These are phyloP conservation scores for Excoecaria cochinchinensis DNA, from an alignment of 345 rosid species.

Conservation along the genomic window DNA sequence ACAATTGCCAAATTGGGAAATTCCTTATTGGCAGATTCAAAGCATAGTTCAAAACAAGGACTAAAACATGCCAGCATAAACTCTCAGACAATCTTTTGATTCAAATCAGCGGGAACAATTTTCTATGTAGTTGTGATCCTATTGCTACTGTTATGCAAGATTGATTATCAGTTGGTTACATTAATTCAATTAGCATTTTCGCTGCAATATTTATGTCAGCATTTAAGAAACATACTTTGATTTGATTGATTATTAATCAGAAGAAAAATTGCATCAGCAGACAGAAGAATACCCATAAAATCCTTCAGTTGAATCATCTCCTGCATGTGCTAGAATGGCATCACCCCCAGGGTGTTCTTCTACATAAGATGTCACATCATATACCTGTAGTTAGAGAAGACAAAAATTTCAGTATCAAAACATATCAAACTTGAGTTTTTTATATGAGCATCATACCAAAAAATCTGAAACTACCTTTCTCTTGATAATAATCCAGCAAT, in stretches of 20 bases:
- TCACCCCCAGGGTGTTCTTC: slow-evolving; percentile 99
- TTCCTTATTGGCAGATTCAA: neutral
- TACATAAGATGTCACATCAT: slow-evolving; percentile 85
- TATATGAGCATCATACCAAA: neutral
- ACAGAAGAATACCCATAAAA: slow-evolving; percentile 64
- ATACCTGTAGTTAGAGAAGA: slow-evolving; percentile 43
- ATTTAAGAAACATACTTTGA: too few relatives aligned
- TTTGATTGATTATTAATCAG: too few relatives aligned
- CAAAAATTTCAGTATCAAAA: neutral
- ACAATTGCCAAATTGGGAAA: neutral
- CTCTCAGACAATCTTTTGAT: neutral
- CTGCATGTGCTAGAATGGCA: slow-evolving; percentile 83
- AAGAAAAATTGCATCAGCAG: neutral
- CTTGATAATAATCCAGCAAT: slow-evolving; percentile 91
- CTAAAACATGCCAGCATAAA: neutral
- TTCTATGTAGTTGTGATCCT: neutral
- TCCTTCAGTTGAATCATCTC: slow-evolving; percentile 90
- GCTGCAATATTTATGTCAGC: neutral
- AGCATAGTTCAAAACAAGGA: neutral
- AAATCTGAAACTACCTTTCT: slow-evolving; percentile 45
- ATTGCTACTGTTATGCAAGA: neutral
- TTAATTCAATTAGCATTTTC: neutral
- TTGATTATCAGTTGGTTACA: neutral
- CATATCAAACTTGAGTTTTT: neutral
- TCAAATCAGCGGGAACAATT: neutral